Base-by-base conservation (phyloP, 441 rosid genomes). In the Gossypium schwendimanii region DNA sequence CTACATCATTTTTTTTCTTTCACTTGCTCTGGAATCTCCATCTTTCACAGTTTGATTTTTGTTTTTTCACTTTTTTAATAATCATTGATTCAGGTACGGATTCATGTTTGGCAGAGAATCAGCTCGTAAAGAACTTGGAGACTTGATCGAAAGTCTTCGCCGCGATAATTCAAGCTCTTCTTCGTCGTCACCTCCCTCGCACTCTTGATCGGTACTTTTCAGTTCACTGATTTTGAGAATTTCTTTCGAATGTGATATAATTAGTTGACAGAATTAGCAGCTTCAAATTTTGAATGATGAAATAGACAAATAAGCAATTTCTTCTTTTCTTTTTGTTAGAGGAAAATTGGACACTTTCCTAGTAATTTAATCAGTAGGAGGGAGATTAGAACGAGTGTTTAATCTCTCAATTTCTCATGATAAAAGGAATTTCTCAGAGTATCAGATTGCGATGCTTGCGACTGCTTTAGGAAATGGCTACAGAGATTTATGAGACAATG, bases 91-190 rank as follows among this genome's bases (percentile, higher is more conserved):
- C 70, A 91, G 96, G 96, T 90, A 92, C 69, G 98, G 97, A 18
- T 94, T 94, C 84, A 87, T 89, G 97, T 88, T 89, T 65, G 98
- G 97, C 45, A 85, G 94, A 82, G 97, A 92, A 78, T 89, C 97
- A 6, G 96, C 97, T 71, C 87, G 93, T 54, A 88, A 87, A 78
- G 96, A 92, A 71, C 92, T 92, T 41, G 88, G 91, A 0, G 80
- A 82, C 57, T 73, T 92, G 76, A 88, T 94, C 72, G 89, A 85
- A 63, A 87, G 82, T 53, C 97, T 91, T 76, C 90, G 91, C 33
- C 81, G 88, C 39, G 76, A 82, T 47, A 76, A 80, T 70, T 58
- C 87, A 4, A 49, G 72, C 9, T 75, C 88, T 3, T 44, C 47
- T 58, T 75, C 86, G 63, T 49, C 59, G 1, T 72, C 84, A 6